Evolutionary conservation across 164 flowering plant species (phyloP).

Genomic region (Magnolia officinalis): DNA sequence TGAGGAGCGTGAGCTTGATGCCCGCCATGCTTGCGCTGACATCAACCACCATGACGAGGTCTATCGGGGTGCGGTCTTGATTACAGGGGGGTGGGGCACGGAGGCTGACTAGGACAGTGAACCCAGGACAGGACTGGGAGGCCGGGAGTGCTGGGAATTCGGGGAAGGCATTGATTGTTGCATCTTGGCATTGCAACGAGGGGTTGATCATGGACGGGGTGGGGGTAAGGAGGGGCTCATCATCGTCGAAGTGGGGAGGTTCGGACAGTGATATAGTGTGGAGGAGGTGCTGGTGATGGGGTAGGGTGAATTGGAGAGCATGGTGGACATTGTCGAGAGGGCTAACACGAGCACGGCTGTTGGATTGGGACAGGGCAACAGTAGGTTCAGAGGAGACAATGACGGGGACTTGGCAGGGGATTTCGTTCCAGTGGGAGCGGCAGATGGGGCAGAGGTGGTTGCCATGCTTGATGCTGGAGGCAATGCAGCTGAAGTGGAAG

Average conservation of each 20-base stretch:
- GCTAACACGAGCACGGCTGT: constrained; percentile 9
- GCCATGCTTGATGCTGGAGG: constrained; percentile 27
- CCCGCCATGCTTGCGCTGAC: constrained; percentile 48
- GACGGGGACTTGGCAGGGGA: constrained; percentile 25
- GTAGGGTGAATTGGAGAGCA: neutral
- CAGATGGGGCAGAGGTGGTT: constrained; percentile 35
- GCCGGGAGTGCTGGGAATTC: constrained; percentile 24
- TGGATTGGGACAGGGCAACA: neutral
- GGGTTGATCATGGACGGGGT: neutral
- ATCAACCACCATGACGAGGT: constrained; percentile 45
- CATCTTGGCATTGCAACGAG: neutral
- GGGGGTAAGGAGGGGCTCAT: constrained; percentile 23
- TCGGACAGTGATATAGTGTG: constrained; percentile 6
- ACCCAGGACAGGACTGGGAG: constrained; percentile 9
- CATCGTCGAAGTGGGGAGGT: constrained; percentile 28
- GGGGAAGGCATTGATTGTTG: constrained; percentile 16
- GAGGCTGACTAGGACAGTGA: constrained; percentile 26
- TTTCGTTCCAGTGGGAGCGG: constrained; percentile 32
- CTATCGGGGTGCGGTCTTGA: constrained; percentile 33
- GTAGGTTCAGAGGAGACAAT: neutral
- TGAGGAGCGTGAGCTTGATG: constrained; percentile 35
- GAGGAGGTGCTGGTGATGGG: neutral
- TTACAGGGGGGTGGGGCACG: constrained; percentile 19
- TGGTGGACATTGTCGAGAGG: constrained; percentile 2
- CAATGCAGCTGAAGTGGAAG: constrained; percentile 38